Percentiles rank a stretch among this genome's conserved stretches.
Evolutionary conservation across 257 asterid genomes (phyloP).

Genomic region (Nicotiana tomentosiformis): DNA sequence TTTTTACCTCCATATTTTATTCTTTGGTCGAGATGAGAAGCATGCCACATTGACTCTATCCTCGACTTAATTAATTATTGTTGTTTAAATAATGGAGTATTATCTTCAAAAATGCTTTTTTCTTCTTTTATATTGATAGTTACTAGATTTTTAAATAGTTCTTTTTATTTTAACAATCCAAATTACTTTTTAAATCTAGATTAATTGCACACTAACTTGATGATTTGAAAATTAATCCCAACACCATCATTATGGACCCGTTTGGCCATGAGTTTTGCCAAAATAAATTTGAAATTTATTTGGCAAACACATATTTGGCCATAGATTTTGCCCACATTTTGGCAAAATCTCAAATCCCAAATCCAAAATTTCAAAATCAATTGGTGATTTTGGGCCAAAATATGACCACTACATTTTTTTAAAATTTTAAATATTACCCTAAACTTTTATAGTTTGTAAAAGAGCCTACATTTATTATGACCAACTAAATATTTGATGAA

Average conservation of each 20-base stretch:
- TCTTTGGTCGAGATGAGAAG: neutral
- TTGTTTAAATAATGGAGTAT: neutral
- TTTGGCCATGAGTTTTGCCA: too few species aligned
- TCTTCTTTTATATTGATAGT: neutral
- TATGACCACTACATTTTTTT: too few species aligned
- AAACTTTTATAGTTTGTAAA: too few species aligned
- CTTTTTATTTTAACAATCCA: neutral
- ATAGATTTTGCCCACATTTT: too few species aligned
- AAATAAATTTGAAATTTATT: too few species aligned
- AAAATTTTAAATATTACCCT: too few species aligned
- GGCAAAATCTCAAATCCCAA: too few species aligned
- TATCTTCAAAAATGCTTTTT: neutral
- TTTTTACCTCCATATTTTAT: neutral
- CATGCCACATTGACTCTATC: neutral
- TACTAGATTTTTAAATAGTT: neutral
- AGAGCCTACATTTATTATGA: too few species aligned
- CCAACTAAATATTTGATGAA: too few species aligned
- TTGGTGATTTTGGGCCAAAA: too few species aligned
- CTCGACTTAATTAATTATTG: neutral
- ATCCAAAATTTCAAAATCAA: too few species aligned
- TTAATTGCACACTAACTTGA: neutral
- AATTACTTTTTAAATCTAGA: neutral
- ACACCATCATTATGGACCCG: neutral
- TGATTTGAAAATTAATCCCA: neutral
- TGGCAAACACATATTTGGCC: too few species aligned